Evolutionary conservation across 1,139 yeast species (phyloP), one percentile per base, ranked within the genome.

Genomic region (Eremothecium coryli): DNA sequence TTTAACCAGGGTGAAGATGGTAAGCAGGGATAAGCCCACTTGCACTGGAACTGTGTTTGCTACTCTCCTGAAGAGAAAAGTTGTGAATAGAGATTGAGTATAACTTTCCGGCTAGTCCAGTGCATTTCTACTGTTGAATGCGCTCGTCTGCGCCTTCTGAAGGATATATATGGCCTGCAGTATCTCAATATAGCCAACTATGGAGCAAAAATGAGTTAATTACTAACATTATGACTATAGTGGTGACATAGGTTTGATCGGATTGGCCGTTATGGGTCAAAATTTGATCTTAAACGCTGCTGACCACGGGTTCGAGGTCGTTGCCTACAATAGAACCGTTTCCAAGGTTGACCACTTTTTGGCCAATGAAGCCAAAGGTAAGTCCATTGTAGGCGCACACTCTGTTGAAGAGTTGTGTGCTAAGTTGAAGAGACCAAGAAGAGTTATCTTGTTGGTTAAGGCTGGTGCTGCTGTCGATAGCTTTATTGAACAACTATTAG

Each of bases 201-300:
- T n/a, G n/a, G n/a, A n/a, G n/a, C n/a, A n/a, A n/a, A n/a, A n/a
- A n/a, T n/a, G n/a, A n/a, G n/a, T n/a, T n/a, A n/a, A 20, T 8
- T 20, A 20, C 22, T 20, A 20, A 20, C 22, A 20, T 20, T 7
- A 20, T 7, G 7, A 10, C 10, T 20, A 7, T 20, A 20, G 22
- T 32, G 93, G 90, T 74, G 98, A 90, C 79, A 78, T 90, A 68
- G 98, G 97, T 67, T 84, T 90, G 66, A 88, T 90, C 61, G 98
- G 98, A 63, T 76, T 90, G 76, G 98, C 98, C 81, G 98, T 90
- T 54, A 90, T 90, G 98, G 98, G 98, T 67, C 97, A 88, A 66
- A 90, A 90, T 77, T 73, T 90, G 74, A 85, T 90, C 65, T 76
- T 90, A 54, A 90, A 90, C 68, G 93, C 93, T 58, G 97, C 97